A percentile compares a stretch with the other conserved stretches of the same genome.
Conservation (phyloP, 78 protist genomes). For the Diacronema lutheri region DNA sequence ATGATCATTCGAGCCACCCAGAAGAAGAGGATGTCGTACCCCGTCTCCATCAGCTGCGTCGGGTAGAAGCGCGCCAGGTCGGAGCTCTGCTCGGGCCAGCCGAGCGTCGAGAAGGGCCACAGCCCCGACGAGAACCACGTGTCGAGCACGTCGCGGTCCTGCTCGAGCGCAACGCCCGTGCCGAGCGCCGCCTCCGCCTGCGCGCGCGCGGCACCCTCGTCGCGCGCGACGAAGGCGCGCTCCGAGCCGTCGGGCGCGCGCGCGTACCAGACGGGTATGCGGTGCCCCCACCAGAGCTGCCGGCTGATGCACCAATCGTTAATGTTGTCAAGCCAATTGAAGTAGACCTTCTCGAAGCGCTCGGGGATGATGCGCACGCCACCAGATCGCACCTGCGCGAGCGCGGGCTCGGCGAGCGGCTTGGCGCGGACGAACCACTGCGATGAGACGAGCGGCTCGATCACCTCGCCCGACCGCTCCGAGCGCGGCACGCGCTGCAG, state of each 20-base stretch:
- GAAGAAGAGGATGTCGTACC: conserved; percentile 99
- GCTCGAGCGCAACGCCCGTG: conserved; percentile 50
- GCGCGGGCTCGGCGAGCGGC: conserved; percentile 48
- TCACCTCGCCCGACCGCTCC: conserved; percentile 47
- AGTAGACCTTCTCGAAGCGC: conserved; percentile 44
- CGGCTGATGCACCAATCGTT: conserved; percentile 93
- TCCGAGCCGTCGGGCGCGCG: neutral
- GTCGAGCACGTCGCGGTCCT: conserved; percentile 95
- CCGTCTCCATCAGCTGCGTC: conserved; percentile 95
- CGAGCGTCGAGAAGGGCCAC: conserved; percentile 95
- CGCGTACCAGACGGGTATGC: conserved; percentile 94
- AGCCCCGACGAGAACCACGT: conserved; percentile 99
- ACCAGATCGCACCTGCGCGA: conserved; percentile 35
- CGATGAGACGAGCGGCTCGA: conserved; percentile 84
- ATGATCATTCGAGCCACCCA: conserved; percentile 99
- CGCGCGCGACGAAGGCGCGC: conserved; percentile 58
- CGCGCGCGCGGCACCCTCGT: conserved; percentile 61
- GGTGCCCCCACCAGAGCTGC: conserved; percentile 99
- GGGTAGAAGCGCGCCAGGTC: conserved; percentile 79
- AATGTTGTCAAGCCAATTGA: conserved; percentile 70
- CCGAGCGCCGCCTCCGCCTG: conserved; percentile 60
- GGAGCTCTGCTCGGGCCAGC: conserved; percentile 88
- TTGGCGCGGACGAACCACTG: conserved; percentile 82
- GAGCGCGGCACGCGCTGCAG: conserved; percentile 37
- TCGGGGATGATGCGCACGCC: conserved; percentile 72